phyloP scores from a whole-genome alignment of 2,329 filamentous ascomycete genomes.

The Verticillium nonalfalfae region DNA sequence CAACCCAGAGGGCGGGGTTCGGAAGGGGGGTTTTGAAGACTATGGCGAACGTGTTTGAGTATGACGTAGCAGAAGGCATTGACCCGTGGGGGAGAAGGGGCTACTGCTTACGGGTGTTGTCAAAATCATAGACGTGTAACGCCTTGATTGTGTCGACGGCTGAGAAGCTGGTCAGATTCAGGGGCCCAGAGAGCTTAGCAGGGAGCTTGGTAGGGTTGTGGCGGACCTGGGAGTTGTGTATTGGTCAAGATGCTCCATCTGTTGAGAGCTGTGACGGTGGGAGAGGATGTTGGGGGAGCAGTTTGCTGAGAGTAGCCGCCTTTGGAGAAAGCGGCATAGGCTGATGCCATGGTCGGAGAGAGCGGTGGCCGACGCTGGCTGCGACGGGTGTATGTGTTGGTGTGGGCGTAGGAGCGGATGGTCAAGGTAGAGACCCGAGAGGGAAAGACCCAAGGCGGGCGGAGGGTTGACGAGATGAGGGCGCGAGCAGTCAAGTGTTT shows the following conservation, averaged over 20 bases:
- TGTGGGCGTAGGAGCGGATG: neutral
- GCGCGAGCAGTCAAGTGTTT: neutral
- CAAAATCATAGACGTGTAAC: conserved; percentile 95
- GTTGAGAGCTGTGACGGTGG: conserved; percentile 68
- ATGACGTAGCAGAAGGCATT: neutral
- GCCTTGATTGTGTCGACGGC: conserved; percentile 64
- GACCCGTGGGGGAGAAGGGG: neutral
- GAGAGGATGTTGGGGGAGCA: conserved; percentile 7
- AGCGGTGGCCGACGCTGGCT: neutral
- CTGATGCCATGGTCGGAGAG: conserved; percentile 10
- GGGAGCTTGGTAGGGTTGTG: neutral
- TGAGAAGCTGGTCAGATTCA: conserved; percentile 18
- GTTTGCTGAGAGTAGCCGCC: conserved; percentile 9
- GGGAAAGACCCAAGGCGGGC: too few relatives aligned
- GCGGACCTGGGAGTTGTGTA: conserved; percentile 61
- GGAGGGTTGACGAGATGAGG: neutral
- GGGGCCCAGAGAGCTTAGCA: neutral
- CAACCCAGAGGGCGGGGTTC: conserved; percentile 82
- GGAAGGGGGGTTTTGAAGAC: conserved; percentile 90
- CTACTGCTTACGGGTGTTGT: conserved; percentile 71
- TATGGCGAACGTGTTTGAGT: conserved; percentile 23
- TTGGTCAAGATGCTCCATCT: conserved; percentile 73
- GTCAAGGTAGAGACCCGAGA: neutral
- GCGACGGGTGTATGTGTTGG: neutral
- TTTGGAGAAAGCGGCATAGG: conserved; percentile 5